Percentiles rank a stretch among this genome's conserved stretches.
Evolutionary conservation across 1,139 yeast species (phyloP).

Genomic region (Pichia sp.): DNA sequence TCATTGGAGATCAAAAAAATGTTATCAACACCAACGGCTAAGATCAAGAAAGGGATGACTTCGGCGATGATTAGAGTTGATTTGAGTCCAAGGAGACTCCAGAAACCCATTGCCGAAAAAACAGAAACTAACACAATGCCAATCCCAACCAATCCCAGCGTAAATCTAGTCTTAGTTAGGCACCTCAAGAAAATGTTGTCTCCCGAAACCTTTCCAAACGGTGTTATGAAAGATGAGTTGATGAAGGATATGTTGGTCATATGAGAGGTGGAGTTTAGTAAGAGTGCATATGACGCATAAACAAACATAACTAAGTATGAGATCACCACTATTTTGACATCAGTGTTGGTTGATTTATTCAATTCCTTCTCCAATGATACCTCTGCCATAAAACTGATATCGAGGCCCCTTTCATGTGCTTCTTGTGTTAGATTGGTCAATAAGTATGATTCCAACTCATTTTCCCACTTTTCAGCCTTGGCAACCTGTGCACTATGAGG

Average conservation of each 20-base stretch:
- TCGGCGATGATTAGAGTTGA: slow-evolving; percentile 93
- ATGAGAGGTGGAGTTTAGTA: neutral
- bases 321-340: slow-evolving; percentile 56
- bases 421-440: slow-evolving; percentile 33
- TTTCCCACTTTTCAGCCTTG: slow-evolving; percentile 60
- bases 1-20: slow-evolving; percentile 83
- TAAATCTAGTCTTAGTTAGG: slow-evolving; percentile 58
- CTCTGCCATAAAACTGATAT: slow-evolving; percentile 74
- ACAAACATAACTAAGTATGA: slow-evolving; percentile 87
- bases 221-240: slow-evolving; percentile 8
- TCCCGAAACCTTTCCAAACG: slow-evolving; percentile 10
- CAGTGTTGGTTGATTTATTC: slow-evolving; percentile 75
- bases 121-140: slow-evolving; percentile 75
- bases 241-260: slow-evolving; percentile 3
- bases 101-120: slow-evolving; percentile 73
- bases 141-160: slow-evolving; percentile 77
- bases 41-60: slow-evolving; percentile 88
- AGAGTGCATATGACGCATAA: slow-evolving; percentile 74
- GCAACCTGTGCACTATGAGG: slow-evolving; percentile 33
- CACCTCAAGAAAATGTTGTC: slow-evolving; percentile 17
- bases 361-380: slow-evolving; percentile 78
- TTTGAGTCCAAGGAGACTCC: slow-evolving; percentile 65
- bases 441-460: slow-evolving; percentile 49
- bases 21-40: slow-evolving; percentile 94
- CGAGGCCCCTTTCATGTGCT: slow-evolving; percentile 40